Evolutionary conservation across 805 yeast genomes (phyloP).

Genomic region (Hanseniaspora jakobsenii): DNA sequence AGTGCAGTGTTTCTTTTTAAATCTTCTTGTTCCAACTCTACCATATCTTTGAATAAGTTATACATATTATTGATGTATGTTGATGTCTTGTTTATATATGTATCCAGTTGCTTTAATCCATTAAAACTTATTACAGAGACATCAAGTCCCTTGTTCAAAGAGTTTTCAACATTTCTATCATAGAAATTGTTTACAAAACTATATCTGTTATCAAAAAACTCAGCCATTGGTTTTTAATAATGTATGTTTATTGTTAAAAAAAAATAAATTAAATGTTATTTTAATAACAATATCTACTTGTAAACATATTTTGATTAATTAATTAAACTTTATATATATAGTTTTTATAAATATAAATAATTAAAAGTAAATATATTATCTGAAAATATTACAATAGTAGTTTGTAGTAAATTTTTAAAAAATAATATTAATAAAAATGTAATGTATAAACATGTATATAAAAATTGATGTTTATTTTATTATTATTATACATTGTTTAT

Average conservation of each 20-base stretch:
- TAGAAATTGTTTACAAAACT: conserved; percentile 9
- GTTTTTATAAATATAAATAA: too few relatives aligned
- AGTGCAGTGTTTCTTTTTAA: conserved; percentile 28
- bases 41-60: conserved; percentile 6
- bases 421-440: too few relatives aligned
- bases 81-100: conserved; percentile 8
- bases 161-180: neutral
- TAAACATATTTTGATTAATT: too few relatives aligned
- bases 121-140: neutral
- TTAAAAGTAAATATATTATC: too few relatives aligned
- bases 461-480: too few relatives aligned
- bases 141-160: neutral
- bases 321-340: too few relatives aligned
- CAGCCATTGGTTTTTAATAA: neutral
- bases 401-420: too few relatives aligned
- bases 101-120: conserved; percentile 3
- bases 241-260: neutral
- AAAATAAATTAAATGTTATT: too few relatives aligned
- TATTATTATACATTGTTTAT: too few relatives aligned
- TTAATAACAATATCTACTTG: too few relatives aligned
- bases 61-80: conserved; percentile 3
- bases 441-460: too few relatives aligned
- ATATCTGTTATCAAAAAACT: neutral
- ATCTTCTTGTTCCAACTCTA: conserved; percentile 24
- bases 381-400: too few relatives aligned